phyloP scores from a whole-genome alignment of 2,329 filamentous ascomycete species.

The Daldinia sp. region DNA sequence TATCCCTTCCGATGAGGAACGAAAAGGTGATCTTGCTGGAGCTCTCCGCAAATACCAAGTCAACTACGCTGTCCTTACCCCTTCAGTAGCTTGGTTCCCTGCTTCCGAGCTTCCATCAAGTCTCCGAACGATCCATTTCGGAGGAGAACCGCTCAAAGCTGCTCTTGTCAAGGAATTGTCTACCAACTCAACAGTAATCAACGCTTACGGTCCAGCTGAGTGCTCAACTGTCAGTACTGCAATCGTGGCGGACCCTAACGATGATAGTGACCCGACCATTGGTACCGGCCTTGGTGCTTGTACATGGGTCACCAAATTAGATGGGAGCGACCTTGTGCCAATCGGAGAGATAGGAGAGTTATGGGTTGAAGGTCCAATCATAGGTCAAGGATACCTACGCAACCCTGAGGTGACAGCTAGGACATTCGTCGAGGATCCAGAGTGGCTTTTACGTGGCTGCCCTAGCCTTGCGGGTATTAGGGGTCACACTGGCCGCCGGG shows the following conservation, averaged over 20 bases:
- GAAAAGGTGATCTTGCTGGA: slow-evolving; percentile 51
- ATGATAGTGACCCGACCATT: background rate
- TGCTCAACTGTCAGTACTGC: slow-evolving; percentile 3
- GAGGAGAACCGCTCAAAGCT: slow-evolving; percentile 1
- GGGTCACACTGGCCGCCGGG: slow-evolving; percentile 12
- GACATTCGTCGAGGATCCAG: slow-evolving; percentile 31
- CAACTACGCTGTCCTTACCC: slow-evolving; percentile 1
- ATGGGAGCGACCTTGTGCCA: background rate
- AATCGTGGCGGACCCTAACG: slow-evolving; percentile 5
- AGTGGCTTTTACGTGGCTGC: slow-evolving; percentile 5
- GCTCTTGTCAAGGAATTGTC: slow-evolving; percentile 2
- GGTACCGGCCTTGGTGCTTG: background rate
- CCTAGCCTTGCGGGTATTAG: background rate
- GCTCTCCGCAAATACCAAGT: slow-evolving; percentile 35
- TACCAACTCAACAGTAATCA: background rate
- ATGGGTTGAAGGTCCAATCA: background rate
- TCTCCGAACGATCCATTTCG: background rate
- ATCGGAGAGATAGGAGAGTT: slow-evolving; percentile 7
- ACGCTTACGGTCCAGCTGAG: slow-evolving; percentile 1
- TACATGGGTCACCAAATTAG: background rate
- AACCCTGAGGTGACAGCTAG: slow-evolving; percentile 27
- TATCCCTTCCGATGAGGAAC: slow-evolving; percentile 53
- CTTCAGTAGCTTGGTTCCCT: slow-evolving; percentile 1
- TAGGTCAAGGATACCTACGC: background rate
- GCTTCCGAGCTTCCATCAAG: background rate